Base-by-base conservation (phyloP, 148 eudicot genomes). In the Drosera capensis region DNA sequence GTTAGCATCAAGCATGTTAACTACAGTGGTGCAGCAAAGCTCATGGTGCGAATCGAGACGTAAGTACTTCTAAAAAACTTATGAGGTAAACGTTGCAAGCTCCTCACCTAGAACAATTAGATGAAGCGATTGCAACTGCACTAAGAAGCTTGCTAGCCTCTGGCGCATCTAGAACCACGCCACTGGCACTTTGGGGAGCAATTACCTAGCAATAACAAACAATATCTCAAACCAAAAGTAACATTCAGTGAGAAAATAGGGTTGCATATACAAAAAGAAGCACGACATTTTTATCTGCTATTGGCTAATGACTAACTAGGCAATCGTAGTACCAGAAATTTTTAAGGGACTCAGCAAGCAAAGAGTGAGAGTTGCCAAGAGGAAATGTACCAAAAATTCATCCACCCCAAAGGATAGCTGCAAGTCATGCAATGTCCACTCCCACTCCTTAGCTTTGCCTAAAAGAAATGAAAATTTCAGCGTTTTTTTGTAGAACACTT, bases 91-190 rank as follows among this genome's bases (percentile, higher is more conserved):
- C 35, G 35, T 7, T 29, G 38, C 14, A 1, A 13, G 14, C 2
- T 15, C 14, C 64, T 52, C 55, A 87, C 96, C 96, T 79, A 49
- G 79, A 72, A 53, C 86, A 74, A 63, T 87, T 87, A 30, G 96
- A 82, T 55, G 75, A 66, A 59, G 96, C 96, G 70, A 87, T 87
- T 46, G 96, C 96, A 43, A 87, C 80, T 25, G 96, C 94, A 66
- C 96, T 87, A 39, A 87, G 74, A 57, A 87, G 94, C 64, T 87
- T 87, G 82, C 96, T 82, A 54, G 90, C 94, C 75, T 87, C 96
- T 29, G 96, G 96, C 30, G 96, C 65, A 56, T 87, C 94, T 53
- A 82, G 75, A 56, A 87, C 71, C 48, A 87, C 96, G 23, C 96
- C 80, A 15, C 94, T 87, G 39, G 86, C 94, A 74, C 96, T 82